phyloP scores from a whole-genome alignment of 2,329 filamentous ascomycete genomes.

The Thelonectria olida region DNA sequence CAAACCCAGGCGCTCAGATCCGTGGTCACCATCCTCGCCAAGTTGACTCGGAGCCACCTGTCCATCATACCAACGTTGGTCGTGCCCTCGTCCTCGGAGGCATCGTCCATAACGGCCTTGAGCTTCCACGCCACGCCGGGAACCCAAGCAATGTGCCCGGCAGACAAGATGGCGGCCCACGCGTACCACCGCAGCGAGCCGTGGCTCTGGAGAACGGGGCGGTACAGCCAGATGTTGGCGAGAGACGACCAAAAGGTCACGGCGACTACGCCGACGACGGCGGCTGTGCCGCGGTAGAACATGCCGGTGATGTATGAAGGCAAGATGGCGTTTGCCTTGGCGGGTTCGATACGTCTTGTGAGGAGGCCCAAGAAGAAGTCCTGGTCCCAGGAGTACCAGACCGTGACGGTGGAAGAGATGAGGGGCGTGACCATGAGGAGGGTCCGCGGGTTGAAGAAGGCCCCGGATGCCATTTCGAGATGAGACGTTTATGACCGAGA shows the following conservation, averaged over 20 bases:
- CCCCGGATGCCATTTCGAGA: constrained; percentile 48
- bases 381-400: constrained; percentile 57
- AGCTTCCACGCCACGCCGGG: constrained; percentile 46
- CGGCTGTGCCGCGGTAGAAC: constrained; percentile 48
- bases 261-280: constrained; percentile 46
- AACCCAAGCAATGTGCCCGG: constrained; percentile 45
- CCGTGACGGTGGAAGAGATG: constrained; percentile 56
- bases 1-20: constrained; percentile 48
- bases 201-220: constrained; percentile 33
- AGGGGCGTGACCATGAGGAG: constrained; percentile 55
- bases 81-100: constrained; percentile 28
- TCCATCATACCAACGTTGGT: constrained; percentile 43
- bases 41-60: constrained; percentile 45
- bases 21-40: constrained; percentile 44
- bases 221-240: constrained; percentile 37
- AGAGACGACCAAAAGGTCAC: constrained; percentile 45
- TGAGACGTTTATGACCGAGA: no score
- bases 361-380: constrained; percentile 52
- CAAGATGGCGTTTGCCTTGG: constrained; percentile 47
- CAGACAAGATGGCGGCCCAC: constrained; percentile 42
- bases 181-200: constrained; percentile 46
- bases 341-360: constrained; percentile 38
- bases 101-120: constrained; percentile 41
- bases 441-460: constrained; percentile 49
- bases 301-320: constrained; percentile 55